Percentiles rank a stretch among this genome's conserved stretches.
These are phyloP conservation scores for Cryptosporidium parvum DNA, from an alignment of 169 alveolate species.

Conservation along the genomic window DNA sequence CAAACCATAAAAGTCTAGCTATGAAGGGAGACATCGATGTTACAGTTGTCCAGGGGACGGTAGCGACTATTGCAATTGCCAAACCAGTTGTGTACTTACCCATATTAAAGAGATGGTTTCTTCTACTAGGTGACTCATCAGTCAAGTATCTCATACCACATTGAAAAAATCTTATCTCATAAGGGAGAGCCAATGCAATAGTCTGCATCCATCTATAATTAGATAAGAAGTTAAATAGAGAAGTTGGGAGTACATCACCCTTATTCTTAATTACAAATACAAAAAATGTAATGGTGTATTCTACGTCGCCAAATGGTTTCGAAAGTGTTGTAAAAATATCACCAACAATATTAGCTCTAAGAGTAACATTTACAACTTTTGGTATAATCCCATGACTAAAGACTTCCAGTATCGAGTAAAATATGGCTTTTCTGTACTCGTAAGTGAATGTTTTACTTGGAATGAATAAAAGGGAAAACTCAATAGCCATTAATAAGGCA, in stretches of 20 bases:
- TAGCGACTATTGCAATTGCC: constrained; percentile 60
- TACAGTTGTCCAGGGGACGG: constrained; percentile 70
- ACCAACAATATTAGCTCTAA: constrained; percentile 84
- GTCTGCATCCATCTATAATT: constrained; percentile 83
- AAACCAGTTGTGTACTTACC: constrained; percentile 38
- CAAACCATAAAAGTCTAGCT: constrained; percentile 79
- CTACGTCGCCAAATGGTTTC: constrained; percentile 85
- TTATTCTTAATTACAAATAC: constrained; percentile 71
- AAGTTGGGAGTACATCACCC: constrained; percentile 51
- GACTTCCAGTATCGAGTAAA: constrained; percentile 77
- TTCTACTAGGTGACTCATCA: constrained; percentile 60
- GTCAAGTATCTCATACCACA: constrained; percentile 83
- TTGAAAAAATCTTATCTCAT: constrained; percentile 85
- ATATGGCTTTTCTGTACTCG: constrained; percentile 79
- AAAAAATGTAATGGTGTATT: constrained; percentile 81
- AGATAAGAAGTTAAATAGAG: constrained; percentile 32
- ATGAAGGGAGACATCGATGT: constrained; percentile 76
- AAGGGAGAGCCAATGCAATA: constrained; percentile 84
- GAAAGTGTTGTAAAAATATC: constrained; percentile 85
- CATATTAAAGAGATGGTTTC: constrained; percentile 35
- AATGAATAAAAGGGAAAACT: constrained; percentile 76
- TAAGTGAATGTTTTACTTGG: constrained; percentile 79
- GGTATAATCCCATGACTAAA: constrained; percentile 77
- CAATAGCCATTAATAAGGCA: constrained; percentile 71
- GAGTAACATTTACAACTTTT: constrained; percentile 81